Evolutionary conservation across 2,329 filamentous ascomycete species (phyloP), one percentile per base, ranked within the genome.

Genomic region (Botrytis tulipae): DNA sequence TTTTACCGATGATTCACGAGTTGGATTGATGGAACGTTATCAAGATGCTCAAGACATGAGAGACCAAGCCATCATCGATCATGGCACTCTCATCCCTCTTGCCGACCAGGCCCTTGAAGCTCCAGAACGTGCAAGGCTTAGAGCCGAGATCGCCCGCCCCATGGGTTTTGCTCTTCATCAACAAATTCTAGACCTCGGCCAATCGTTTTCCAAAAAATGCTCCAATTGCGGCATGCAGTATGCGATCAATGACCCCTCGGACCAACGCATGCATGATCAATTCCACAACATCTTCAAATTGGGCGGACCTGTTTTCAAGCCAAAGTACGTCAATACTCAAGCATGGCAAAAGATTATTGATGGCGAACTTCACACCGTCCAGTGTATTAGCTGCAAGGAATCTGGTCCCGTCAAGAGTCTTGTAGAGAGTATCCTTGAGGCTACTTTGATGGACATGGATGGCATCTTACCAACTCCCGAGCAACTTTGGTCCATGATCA

Each of bases 131-230:
- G 66, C 46, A 57, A 73, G 61, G n/a, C 59, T 72, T n/a, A 44
- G 68, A 37, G 44, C 46, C n/a, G 37, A 66, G 35, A n/a, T 65
- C 10, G 46, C 60, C 22, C 59, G 42, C 18, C 60, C 70, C 3
- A 57, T 35, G 37, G 46, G 46, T 10, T 66, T 66, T 62, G 46
- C 66, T 29, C 66, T 68, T 32, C 66, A 42, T 22, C 70, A 72
- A 25, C 73, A 74, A 70, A 73, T 72, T 12, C 54, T 78, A 42
- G 75, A 76, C 42, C 69, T 78, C 1, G 76, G 77, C 3, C 70
- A 74, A 37, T 46, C 69, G 5, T 62, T 71, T 7, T 35, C 60
- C n/a, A 70, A 70, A 4, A 54, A 59, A 18, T 78, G 78, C 62
- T 57, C 66, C 10, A 66, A 73, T 12, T 79, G 77, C 66, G 62